Percentiles rank a stretch among this genome's conserved stretches.
These are phyloP conservation scores for Xylariales sp. DNA, from an alignment of 2,329 filamentous ascomycete species.

Conservation along the genomic window DNA sequence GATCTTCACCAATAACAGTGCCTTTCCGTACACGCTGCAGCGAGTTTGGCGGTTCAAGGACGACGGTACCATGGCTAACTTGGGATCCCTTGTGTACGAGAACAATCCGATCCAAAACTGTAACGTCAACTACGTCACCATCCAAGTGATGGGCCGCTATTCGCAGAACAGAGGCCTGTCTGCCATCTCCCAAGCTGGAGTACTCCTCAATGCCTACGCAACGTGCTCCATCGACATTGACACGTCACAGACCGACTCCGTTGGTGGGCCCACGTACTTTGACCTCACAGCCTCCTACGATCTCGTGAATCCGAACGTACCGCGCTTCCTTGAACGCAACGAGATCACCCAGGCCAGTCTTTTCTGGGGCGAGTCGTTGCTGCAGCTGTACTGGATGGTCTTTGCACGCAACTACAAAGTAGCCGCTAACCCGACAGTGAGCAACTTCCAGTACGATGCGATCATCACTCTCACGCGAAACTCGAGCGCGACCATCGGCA, in stretches of 20 bases:
- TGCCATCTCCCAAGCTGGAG: conserved; percentile 8
- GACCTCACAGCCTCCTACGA: conserved; percentile 8
- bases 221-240: conserved; percentile 9
- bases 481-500: background rate
- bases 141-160: conserved; percentile 7
- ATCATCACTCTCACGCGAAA: background rate
- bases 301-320: conserved; percentile 6
- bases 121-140: conserved; percentile 8
- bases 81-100: conserved; percentile 7
- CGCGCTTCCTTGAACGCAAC: conserved; percentile 9
- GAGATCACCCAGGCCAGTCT: conserved; percentile 7
- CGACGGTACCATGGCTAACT: conserved; percentile 2
- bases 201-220: conserved; percentile 1
- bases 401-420: conserved; percentile 5
- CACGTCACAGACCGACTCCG: background rate
- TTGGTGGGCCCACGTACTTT: conserved; percentile 7
- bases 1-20: conserved; percentile 10
- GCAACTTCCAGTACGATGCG: background rate
- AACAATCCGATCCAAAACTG: conserved; percentile 7
- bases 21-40: conserved; percentile 8
- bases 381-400: conserved; percentile 8
- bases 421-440: background rate
- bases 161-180: background rate
- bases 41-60: conserved; percentile 5
- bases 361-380: conserved; percentile 11